Evolutionary conservation across 2,329 filamentous ascomycete genomes (phyloP), one percentile per base, ranked within the genome.

Genomic region (Verticillium albo-atrum): DNA sequence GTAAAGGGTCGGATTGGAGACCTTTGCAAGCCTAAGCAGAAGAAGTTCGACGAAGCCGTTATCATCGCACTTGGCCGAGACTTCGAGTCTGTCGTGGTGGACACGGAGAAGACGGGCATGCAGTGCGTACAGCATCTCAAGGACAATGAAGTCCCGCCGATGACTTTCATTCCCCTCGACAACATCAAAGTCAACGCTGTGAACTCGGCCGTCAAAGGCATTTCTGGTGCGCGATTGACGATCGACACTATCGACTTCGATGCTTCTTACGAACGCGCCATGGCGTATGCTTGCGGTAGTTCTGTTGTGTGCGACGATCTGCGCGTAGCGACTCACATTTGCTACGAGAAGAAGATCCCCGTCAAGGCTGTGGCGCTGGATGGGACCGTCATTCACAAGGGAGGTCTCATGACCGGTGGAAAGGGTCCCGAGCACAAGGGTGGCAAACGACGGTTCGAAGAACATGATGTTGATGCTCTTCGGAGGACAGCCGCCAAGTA

Each of bases 221-320:
- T 97, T 72, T 84, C 91, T 58, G 90, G 91, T 42, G 91, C 90
- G 74, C 87, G 94, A 7, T 83, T 97, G 60, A 96, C 94, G 0
- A 96, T 99, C 64, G 95, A 99, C 72, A 96, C 92, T 0, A 94
- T 99, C 67, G 92, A 97, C 69, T 99, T 95, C 69, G 95, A 98
- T 67, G 83, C 89, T 3, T 86, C 89, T 1, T 84, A 97, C 55
- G 92, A 97, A 71, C 89, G 95, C 64, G 96, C 93, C 34, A 96
- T 99, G 79, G 91, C 89, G 25, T 97, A 96, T 71, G 94, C 93
- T 27, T 99, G 95, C 68, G 94, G 94, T 34, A 96, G 92, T 74
- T 92, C 93, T 4, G 91, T 99, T 64, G 92, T 99, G 5, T 98
- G 94, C 69, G 95, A 99, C 73, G 90, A 86, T 58, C 80, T 97